Conservation (phyloP, 306 rosid genomes). For the Dalbergia cultrata region DNA sequence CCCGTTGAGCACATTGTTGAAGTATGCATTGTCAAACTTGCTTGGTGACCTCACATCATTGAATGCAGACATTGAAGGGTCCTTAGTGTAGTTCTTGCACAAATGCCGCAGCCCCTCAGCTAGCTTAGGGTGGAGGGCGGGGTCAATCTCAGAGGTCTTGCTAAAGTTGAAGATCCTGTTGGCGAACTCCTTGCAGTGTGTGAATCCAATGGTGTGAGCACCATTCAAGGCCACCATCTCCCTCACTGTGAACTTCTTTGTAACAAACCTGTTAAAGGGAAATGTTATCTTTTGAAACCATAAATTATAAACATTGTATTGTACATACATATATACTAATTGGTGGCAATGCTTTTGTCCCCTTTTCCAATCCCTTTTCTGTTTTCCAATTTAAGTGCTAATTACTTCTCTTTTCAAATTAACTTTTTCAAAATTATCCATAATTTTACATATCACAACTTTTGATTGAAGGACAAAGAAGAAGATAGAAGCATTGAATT, state of each 20-base stretch:
- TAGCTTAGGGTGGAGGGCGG: constrained; percentile 48
- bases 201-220: constrained; percentile 70
- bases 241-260: constrained; percentile 33
- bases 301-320: too few relatives aligned
- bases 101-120: constrained; percentile 50
- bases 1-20: constrained; percentile 50
- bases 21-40: constrained; percentile 63
- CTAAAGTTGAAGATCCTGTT: constrained; percentile 57
- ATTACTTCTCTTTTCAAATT: too few relatives aligned
- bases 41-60: constrained; percentile 65
- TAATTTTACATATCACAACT: too few relatives aligned
- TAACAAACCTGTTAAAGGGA: constrained; percentile 34
- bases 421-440: too few relatives aligned
- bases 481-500: too few relatives aligned
- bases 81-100: constrained; percentile 49
- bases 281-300: too few relatives aligned
- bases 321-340: too few relatives aligned
- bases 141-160: constrained; percentile 48
- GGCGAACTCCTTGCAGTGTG: constrained; percentile 65
- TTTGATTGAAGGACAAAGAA: too few relatives aligned
- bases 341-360: too few relatives aligned
- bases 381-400: too few relatives aligned
- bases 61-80: constrained; percentile 58
- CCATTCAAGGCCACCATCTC: constrained; percentile 64
- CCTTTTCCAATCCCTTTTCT: too few relatives aligned